phyloP scores from a whole-genome alignment of 768 basidiomycete species.

The Boletus reticuloceps region DNA sequence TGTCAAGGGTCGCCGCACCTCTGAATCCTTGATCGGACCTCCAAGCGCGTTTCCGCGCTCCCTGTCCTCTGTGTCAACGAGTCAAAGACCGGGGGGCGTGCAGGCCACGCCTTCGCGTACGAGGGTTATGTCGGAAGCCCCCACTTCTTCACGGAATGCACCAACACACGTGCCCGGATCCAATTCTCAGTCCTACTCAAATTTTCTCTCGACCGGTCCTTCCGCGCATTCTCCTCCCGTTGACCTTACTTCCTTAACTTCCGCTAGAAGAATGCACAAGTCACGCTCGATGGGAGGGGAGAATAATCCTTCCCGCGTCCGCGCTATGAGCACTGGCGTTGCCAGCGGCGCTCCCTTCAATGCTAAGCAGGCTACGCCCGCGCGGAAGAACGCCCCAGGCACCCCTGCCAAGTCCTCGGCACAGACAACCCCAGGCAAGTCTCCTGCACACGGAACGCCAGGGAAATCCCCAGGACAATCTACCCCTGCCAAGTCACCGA shows the following conservation, averaged over 20 bases:
- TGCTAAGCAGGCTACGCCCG: constrained; percentile 14
- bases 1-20: constrained; percentile 25
- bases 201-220: constrained; percentile 23
- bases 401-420: constrained; percentile 11
- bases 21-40: constrained; percentile 22
- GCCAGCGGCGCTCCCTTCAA: background rate
- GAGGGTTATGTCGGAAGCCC: constrained; percentile 45
- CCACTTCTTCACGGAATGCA: constrained; percentile 26
- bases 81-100: constrained; percentile 18
- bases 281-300: constrained; percentile 25
- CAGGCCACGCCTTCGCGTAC: constrained; percentile 38
- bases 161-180: constrained; percentile 18
- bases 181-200: constrained; percentile 24
- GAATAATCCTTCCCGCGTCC: constrained; percentile 9
- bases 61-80: constrained; percentile 16
- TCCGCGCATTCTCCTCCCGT: constrained; percentile 33
- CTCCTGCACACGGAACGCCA: constrained; percentile 15
- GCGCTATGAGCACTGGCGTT: constrained; percentile 19
- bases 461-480: constrained; percentile 19
- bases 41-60: constrained; percentile 27
- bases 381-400: constrained; percentile 13
- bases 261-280: constrained; percentile 29
- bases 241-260: constrained; percentile 41
- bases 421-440: constrained; percentile 21
- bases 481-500: constrained; percentile 25